Percentiles rank a stretch among this genome's conserved stretches.
Evolutionary conservation across 2,329 filamentous ascomycete genomes (phyloP).

Genomic region (Aureobasidium mangrovei): DNA sequence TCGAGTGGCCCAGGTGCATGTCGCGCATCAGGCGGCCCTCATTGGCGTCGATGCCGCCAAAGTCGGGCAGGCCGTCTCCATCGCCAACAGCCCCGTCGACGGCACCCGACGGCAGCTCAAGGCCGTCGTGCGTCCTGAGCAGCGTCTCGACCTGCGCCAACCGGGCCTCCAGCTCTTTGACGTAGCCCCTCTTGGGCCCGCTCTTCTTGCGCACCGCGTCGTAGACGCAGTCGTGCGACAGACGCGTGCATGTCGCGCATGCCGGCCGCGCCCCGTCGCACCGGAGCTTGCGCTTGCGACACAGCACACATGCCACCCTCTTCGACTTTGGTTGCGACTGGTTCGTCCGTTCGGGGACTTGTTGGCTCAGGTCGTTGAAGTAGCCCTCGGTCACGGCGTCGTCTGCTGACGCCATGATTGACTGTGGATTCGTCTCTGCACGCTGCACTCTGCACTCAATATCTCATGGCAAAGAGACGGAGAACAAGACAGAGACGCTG

Average conservation of each 20-base stretch:
- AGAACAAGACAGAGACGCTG: not conserved
- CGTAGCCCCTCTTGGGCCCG: constrained; percentile 87
- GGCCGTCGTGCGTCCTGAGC: constrained; percentile 58
- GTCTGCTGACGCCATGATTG: constrained; percentile 11
- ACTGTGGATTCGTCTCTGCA: not conserved
- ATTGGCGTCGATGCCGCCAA: constrained; percentile 4
- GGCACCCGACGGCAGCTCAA: constrained; percentile 16
- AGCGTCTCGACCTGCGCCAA: constrained; percentile 81
- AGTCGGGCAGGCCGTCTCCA: not conserved
- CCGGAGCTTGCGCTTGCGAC: constrained; percentile 81
- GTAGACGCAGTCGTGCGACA: constrained; percentile 81
- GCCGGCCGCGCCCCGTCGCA: constrained; percentile 79
- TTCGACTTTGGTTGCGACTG: constrained; percentile 47
- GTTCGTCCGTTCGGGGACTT: constrained; percentile 32
- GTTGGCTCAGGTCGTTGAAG: constrained; percentile 49
- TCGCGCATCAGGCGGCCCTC: constrained; percentile 1
- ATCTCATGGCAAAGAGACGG: too few relatives aligned
- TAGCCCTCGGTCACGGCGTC: constrained; percentile 25
- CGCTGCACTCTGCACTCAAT: too few relatives aligned
- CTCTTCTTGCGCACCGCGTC: constrained; percentile 92
- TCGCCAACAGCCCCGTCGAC: not conserved
- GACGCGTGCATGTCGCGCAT: constrained; percentile 79
- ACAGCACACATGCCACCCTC: constrained; percentile 89
- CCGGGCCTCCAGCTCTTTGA: constrained; percentile 86
- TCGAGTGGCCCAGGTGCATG: constrained; percentile 1